Base-by-base conservation (phyloP, 305 asterid genomes). In the Rubia tinctorum region DNA sequence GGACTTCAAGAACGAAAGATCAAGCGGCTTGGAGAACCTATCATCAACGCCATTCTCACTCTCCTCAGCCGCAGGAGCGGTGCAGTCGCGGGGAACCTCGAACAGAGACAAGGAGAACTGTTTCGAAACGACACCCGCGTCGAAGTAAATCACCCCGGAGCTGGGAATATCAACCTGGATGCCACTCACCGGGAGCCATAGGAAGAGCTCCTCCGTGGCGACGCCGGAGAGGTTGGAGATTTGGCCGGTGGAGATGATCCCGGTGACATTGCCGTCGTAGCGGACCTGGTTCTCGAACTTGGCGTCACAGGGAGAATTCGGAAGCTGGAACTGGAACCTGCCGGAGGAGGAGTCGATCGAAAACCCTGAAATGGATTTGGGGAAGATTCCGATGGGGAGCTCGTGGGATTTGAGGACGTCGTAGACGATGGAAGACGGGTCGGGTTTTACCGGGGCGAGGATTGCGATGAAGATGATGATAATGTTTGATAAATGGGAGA, bases 61-160 rank as follows among this genome's bases (percentile, higher is more conserved):
- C 18, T 59, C 58, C 68, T 58, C 58, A 12, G 58, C 43, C 30
- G 17, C 39, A 6, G 76, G 63, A 13, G 69, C 80, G 63, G 81
- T 55, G 72, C 97, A 93, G 56, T 93, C 97, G 77, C 80, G 86
- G 6, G 98, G 98, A 13, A 84, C 85, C 79, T 93, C 97, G 30
- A 93, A 93, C 58, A 87, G 88, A 0, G 97, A 91, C 78, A 91
- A 43, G 1, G 96, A 89, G 55, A 91, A 91, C 79, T 93, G 98
- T 89, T 93, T 93, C 42, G 73, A 88, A 71, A 89, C 94, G 69
- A 89, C 86, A 9, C 96, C 96, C 0, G 84, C 97, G 70, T 93
- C 97, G 60, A 91, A 93, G 78, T 91, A 93, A 79, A 93, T 89
- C 91, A 93, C 81, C 5, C 98, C 97, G 53, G 97, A 87, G 81